Evolutionary conservation across 2,329 filamentous ascomycete genomes (phyloP), one percentile per base, ranked within the genome.

Genomic region (Pseudogymnoascus sp.): DNA sequence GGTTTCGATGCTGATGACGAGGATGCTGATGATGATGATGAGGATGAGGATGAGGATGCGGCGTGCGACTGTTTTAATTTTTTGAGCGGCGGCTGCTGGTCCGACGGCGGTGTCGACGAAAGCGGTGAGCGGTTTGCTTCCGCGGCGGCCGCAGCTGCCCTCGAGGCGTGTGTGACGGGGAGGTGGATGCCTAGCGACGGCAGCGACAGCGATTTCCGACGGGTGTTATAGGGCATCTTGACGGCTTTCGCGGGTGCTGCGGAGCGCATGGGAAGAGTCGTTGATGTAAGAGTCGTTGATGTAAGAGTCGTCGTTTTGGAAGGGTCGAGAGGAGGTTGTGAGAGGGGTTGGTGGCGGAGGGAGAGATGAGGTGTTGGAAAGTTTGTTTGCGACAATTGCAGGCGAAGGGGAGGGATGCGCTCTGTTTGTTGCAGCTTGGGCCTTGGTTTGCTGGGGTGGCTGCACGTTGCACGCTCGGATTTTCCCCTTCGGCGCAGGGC

Each of bases 161-260:
- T 80, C 67, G 84, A 78, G 71, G 85, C 82, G 71, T 86, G 79
- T 70, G 82, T 80, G 71, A 88, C 84, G 67, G 90, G 87, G 67
- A 97, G 82, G 72, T 94, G 90, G 71, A 97, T 96, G 75, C 94
- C 94, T 71, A 97, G 84, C 69, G 92, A 95, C 65, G 91, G 90
- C 73, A 97, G 82, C 66, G 92, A 97, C 69, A 99, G 81, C 73
- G 92, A 96, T 81, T 97, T 97, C 77, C 92, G 88, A 78, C 93
- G 90, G 69, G 93, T 97, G 77, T 97, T 96, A 82, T 97, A 97
- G 73, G 89, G 89, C 91, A 96, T 96, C n/a, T 25, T 68, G 37
- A 64, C 38, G 38, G 65, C 11, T 64, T 65, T 65, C 31, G 23
- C 33, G 33, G 33, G 59, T 38, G 59, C 37, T 60, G 18, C 2